A percentile compares a stretch with the other conserved stretches of the same genome.
Evolutionary conservation across 1,284 basidiomycete genomes (phyloP).

Genomic region (Polyporus tsugae): DNA sequence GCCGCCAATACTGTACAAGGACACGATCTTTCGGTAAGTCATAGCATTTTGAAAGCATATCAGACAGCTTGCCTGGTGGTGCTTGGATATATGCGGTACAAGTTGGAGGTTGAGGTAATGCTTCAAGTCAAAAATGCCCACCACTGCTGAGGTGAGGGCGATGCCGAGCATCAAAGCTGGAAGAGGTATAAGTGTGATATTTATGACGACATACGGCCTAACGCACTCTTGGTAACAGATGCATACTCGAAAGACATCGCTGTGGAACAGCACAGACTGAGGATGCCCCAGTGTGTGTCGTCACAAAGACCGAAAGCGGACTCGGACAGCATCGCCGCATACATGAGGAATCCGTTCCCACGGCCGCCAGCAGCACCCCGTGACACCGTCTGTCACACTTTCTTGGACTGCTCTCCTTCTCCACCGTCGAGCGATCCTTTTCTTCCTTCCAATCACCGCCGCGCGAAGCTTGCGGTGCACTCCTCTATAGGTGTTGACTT

Average conservation of each 20-base stretch:
- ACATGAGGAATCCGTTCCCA: neutral
- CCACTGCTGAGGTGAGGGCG: slow-evolving; percentile 74
- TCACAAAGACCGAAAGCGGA: slow-evolving; percentile 5
- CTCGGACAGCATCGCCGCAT: neutral
- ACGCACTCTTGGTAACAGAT: slow-evolving; percentile 77
- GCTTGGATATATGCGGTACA: slow-evolving; percentile 51
- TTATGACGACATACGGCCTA: neutral
- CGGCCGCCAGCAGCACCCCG: neutral
- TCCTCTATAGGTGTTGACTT: neutral
- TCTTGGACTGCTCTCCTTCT: neutral
- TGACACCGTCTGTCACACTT: neutral
- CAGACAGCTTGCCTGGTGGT: slow-evolving; percentile 47
- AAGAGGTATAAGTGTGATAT: neutral
- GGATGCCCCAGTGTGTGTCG: neutral
- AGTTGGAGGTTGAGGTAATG: slow-evolving; percentile 76
- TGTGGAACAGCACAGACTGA: neutral
- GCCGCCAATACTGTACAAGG: slow-evolving; percentile 81
- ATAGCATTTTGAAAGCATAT: neutral
- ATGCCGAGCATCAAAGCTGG: slow-evolving; percentile 80
- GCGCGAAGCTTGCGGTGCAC: too few species aligned
- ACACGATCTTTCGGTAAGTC: slow-evolving; percentile 1
- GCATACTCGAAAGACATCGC: slow-evolving; percentile 83
- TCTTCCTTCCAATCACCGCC: slow-evolving; percentile 5
- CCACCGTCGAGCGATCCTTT: neutral
- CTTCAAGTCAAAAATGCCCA: slow-evolving; percentile 85